Evolutionary conservation across 495 filamentous ascomycete species (phyloP).

Genomic region (Penicillium ochrochloron): DNA sequence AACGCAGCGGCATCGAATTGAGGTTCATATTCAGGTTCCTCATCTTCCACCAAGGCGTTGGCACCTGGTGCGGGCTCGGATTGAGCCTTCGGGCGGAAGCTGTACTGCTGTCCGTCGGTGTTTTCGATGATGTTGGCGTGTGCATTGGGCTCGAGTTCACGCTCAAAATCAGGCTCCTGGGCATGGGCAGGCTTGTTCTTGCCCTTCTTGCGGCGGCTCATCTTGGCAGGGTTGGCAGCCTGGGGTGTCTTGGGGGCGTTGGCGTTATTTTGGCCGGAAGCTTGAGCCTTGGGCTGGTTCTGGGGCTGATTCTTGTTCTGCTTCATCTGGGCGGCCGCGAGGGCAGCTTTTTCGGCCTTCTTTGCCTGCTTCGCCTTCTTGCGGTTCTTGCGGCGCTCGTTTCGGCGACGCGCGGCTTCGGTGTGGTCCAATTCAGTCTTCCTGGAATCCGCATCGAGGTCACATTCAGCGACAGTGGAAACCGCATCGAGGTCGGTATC

Average conservation of each 20-base stretch:
- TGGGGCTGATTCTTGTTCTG: background rate
- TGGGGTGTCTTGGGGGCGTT: background rate
- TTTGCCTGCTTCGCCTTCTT: slow-evolving; percentile 32
- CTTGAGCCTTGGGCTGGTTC: background rate
- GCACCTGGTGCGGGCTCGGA: background rate
- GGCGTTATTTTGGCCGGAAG: background rate
- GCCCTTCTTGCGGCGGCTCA: slow-evolving; percentile 2
- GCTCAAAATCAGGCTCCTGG: background rate
- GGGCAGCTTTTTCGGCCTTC: slow-evolving; percentile 18
- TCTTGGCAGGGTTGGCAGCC: background rate
- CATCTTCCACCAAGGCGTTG: background rate
- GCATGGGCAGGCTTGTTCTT: slow-evolving; percentile 2
- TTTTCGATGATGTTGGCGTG: background rate
- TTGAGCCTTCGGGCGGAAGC: background rate
- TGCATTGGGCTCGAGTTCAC: background rate
- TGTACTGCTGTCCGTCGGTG: background rate
- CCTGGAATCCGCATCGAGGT: background rate
- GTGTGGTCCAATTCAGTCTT: too few relatives aligned
- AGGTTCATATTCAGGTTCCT: background rate
- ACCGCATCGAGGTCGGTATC: background rate
- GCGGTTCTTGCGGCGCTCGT: slow-evolving; percentile 24
- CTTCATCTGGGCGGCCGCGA: background rate
- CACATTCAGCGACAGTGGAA: background rate
- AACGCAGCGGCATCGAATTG: background rate
- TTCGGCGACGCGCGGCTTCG: slow-evolving; percentile 17